phyloP scores from a whole-genome alignment of 2,329 filamentous ascomycete species.

The Sporothrix inflata region DNA sequence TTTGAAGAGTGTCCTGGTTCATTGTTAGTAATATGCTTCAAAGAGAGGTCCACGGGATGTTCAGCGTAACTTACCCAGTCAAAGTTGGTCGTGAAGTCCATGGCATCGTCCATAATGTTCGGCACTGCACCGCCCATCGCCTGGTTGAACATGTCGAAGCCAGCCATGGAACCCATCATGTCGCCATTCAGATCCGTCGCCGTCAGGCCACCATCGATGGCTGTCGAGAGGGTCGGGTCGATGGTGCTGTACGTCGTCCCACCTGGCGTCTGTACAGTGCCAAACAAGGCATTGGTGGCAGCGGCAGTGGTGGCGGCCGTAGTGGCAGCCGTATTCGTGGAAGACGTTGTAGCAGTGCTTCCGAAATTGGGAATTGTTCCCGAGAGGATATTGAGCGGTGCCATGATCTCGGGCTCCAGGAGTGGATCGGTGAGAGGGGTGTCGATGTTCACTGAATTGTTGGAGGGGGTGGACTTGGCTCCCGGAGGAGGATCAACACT shows the following conservation, averaged over 20 bases:
- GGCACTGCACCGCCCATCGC: constrained; percentile 34
- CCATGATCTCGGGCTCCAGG: constrained; percentile 45
- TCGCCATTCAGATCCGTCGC: constrained; percentile 46
- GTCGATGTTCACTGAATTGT: constrained; percentile 1
- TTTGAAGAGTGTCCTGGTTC: constrained; percentile 58
- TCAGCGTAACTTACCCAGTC: constrained; percentile 57
- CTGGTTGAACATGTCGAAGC: constrained; percentile 53
- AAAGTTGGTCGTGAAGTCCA: constrained; percentile 56
- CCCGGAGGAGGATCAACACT: background rate
- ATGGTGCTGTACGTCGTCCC: constrained; percentile 50
- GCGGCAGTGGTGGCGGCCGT: constrained; percentile 33
- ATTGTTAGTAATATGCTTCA: background rate
- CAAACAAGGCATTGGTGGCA: constrained; percentile 37
- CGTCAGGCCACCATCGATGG: constrained; percentile 31
- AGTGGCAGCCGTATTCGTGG: background rate
- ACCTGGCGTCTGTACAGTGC: constrained; percentile 44
- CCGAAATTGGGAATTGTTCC: constrained; percentile 38
- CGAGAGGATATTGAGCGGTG: constrained; percentile 48
- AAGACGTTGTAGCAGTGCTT: background rate
- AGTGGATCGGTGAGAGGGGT: constrained; percentile 38
- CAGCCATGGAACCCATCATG: constrained; percentile 36
- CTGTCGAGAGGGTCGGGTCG: constrained; percentile 44
- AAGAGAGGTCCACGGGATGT: background rate
- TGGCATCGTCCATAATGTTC: constrained; percentile 37
- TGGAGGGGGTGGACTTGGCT: constrained; percentile 20